Conservation (phyloP, 2,329 filamentous ascomycete species). For the Ophiostoma ips region DNA sequence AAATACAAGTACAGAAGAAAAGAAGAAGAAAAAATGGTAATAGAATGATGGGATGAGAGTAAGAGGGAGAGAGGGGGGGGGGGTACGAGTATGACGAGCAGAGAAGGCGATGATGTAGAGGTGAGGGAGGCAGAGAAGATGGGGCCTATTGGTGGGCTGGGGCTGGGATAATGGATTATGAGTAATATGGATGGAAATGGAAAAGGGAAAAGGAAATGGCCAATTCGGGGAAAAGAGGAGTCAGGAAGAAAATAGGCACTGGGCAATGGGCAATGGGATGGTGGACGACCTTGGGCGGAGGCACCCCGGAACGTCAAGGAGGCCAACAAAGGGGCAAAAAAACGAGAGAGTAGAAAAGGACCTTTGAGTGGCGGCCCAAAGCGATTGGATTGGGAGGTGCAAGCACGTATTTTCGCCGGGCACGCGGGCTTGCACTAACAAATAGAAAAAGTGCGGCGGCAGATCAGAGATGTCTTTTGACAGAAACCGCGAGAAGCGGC, state of each 20-base stretch:
- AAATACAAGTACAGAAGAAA: background rate
- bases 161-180: too few relatives aligned
- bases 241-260: background rate
- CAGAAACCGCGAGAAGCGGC: background rate
- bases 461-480: too few relatives aligned
- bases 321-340: background rate
- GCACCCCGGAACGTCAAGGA: too few relatives aligned
- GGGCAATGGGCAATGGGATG: too few relatives aligned
- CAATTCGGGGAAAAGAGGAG: background rate
- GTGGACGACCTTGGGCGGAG: too few relatives aligned
- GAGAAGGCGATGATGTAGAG: background rate
- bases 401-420: constrained; percentile 1
- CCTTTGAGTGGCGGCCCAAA: background rate
- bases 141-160: too few relatives aligned
- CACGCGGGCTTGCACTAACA: background rate
- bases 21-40: background rate
- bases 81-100: too few relatives aligned
- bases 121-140: too few relatives aligned
- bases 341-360: constrained; percentile 1
- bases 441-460: background rate
- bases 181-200: too few relatives aligned
- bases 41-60: background rate
- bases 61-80: background rate
- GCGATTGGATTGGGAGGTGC: background rate
- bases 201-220: too few relatives aligned